Evolutionary conservation across 163 green algal species (phyloP).

Genomic region (Chlamydomonas reinhardtii): DNA sequence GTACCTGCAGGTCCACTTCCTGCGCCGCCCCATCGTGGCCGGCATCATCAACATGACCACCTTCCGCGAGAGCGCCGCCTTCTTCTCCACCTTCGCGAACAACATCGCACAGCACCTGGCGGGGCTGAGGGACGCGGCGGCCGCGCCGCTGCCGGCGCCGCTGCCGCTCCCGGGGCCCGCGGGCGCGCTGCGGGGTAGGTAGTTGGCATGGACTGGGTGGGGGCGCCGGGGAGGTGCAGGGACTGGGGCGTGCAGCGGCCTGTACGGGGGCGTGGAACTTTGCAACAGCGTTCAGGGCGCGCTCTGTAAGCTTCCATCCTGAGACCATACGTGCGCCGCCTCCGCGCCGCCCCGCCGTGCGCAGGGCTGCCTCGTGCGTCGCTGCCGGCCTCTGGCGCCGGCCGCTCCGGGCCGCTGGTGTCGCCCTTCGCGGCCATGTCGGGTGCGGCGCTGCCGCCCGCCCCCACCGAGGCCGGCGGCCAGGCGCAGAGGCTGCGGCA

Average conservation of each 20-base stretch:
- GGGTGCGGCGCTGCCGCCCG: no score
- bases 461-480: not conserved
- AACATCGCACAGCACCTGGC: not conserved
- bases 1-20: constrained; percentile 49
- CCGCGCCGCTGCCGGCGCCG: constrained; percentile 1
- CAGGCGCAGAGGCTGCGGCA: not conserved
- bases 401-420: not conserved
- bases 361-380: no score
- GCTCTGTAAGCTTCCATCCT: no score
- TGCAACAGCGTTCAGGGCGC: no score
- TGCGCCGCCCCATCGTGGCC: constrained; percentile 39
- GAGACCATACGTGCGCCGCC: no score
- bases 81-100: constrained; percentile 14
- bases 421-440: constrained; percentile 17
- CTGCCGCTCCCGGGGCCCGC: not conserved
- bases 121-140: not conserved
- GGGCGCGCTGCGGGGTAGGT: not conserved
- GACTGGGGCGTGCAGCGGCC: no score
- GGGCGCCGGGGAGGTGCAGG: no score
- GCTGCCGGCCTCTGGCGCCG: no score
- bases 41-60: constrained; percentile 55
- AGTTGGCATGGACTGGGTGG: not conserved
- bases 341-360: no score
- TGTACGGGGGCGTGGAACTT: no score
- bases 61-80: constrained; percentile 6